Evolutionary conservation across 805 yeast genomes (phyloP), one percentile per base, ranked within the genome.

Genomic region (Debaryomyces hansenii): DNA sequence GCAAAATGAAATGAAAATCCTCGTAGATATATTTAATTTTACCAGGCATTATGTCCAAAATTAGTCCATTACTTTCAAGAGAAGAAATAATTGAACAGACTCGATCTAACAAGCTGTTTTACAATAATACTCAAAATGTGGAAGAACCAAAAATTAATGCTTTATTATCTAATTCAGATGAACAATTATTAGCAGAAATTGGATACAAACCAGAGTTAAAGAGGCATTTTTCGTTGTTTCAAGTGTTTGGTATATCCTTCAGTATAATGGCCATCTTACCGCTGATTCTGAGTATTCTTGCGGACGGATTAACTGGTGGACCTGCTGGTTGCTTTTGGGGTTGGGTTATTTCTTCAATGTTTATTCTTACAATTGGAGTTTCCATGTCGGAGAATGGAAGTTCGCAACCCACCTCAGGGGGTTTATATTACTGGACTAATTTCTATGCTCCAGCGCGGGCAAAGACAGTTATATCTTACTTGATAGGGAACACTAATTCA

Each of bases 261-360:
- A 58, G 66, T 21, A 66, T 65, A 41, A 66, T 66, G 70, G 69
- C 69, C 6, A 48, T 66, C 31, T 55, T 66, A 16, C 70, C 70
- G 6, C 56, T 62, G 33, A 60, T 64, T 10, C 59, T 68, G 1
- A 57, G 65, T 8, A 57, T 58, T 20, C 43, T 59, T 15, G 60
- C 57, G 9, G 50, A 51, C 5, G 67, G 62, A 3, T 51, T 65
- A n/a, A 41, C 56, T 31, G 63, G 62, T 2, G 70, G 70, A 2
- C 67, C 67, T 6, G 66, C 60, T 4, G 68, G 67, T 9, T 54
- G 57, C 9, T 46, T 65, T 14, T 64, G 66, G 66, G 68, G 67
- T 5, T 65, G 70, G 69, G 43, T 62, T 14, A 54, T 62, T 15
- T 55, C 67, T n/a, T 50, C 59, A 10, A 7, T 59, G 4, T 54